Conservation (phyloP, 139 green algal genomes). For the Tetratostichococcus sp. region DNA sequence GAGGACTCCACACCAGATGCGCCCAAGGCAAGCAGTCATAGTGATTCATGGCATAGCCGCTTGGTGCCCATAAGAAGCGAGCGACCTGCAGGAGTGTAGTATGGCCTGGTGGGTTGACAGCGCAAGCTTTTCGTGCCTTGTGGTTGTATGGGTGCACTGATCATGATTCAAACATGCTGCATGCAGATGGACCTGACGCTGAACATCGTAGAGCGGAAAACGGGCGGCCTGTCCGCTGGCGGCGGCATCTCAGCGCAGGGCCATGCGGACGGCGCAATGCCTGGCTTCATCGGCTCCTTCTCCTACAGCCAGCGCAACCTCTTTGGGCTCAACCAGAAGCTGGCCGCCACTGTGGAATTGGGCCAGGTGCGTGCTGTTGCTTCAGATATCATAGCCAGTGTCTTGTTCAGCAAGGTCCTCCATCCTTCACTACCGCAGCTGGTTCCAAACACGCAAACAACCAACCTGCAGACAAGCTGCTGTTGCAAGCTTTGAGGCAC, state of each 20-base stretch:
- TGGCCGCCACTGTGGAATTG: conserved; percentile 68
- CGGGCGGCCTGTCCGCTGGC: conserved; percentile 77
- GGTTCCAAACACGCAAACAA: too few species aligned
- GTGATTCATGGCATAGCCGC: too few species aligned
- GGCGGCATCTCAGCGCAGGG: conserved; percentile 70
- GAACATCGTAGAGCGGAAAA: conserved; percentile 85
- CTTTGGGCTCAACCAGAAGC: conserved; percentile 86
- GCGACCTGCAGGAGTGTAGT: not conserved
- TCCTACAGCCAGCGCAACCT: conserved; percentile 88
- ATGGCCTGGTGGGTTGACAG: not conserved
- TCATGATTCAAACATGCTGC: too few species aligned
- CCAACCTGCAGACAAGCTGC: too few species aligned
- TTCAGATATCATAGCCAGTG: too few species aligned
- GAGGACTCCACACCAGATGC: conserved; percentile 55
- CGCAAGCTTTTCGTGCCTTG: too few species aligned
- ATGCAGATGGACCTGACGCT: conserved; percentile 78
- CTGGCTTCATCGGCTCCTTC: conserved; percentile 79
- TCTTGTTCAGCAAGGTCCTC: too few species aligned
- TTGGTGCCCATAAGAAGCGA: too few species aligned
- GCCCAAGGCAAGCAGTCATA: conserved; percentile 35
- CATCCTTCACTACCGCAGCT: too few species aligned
- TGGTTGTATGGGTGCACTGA: too few species aligned
- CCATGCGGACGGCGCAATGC: conserved; percentile 57
- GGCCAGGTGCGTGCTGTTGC: conserved; percentile 53
- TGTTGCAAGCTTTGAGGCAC: too few species aligned